Base-by-base conservation (phyloP, 306 rosid species). In the Begonia fuchsioides region DNA sequence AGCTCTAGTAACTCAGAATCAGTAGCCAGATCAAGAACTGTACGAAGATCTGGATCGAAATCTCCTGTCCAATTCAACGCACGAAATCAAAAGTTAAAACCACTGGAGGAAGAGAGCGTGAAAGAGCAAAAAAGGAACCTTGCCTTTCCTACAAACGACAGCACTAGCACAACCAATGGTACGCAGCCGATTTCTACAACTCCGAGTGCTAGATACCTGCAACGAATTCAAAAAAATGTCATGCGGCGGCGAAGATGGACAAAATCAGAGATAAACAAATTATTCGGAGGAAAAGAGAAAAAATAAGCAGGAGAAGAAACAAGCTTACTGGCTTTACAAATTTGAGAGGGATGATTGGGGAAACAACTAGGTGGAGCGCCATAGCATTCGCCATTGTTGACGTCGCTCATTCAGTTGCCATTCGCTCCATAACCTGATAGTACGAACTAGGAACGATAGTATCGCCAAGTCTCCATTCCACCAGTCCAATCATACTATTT, bases 1-100 rank as follows among this genome's bases (percentile, higher is more conserved):
- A 90, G 81, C 79, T 90, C 94, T 51, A 47, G 69, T 47, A 81
- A 61, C 68, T 90, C 95, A 0, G 87, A 61, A 52, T 84, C 81
- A 1, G 92, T 74, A 45, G 93, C 95, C 57, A 84, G 95, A 56
- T 88, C 90, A 66, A 84, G 87, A 53, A 79, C 95, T 10, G 64
- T 61, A 13, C 81, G 84, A 13, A 81, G 80, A 15, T 84, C 93
- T 1, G 80, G 90, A 72, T 88, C 97, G 60, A 52, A 78, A 38
- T 65, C 45, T 43, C 54, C 83, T 76, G 72, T 10, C 51, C 53
- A 57, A 7, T 60, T 11, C 49, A 2, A n/a, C 6, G 26, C 11
- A 19, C 49, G 55, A 58, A 17, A n/a, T 40, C 26, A 8, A 17
- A 47, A 47, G 26, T 52, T n/a, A 67, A 52, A 59, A 32, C 43